Percentiles rank a stretch among this genome's conserved stretches.
Evolutionary conservation across 192 early-diverging fungal genomes (phyloP).

Genomic region (Podila epigama): DNA sequence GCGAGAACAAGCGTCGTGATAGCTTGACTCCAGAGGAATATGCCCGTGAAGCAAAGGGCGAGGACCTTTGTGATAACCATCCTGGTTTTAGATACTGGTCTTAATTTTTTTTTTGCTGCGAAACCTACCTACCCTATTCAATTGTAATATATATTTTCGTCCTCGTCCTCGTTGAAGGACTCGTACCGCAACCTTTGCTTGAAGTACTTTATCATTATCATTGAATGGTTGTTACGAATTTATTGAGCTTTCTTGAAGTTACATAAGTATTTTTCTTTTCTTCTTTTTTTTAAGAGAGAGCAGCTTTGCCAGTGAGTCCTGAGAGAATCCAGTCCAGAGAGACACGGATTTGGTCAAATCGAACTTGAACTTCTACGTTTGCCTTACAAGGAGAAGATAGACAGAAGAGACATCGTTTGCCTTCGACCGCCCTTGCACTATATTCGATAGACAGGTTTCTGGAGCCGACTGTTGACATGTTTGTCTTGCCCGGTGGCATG

Average conservation of each 20-base stretch:
- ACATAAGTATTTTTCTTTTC: too few species aligned
- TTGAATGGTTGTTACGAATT: too few species aligned
- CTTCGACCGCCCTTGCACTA: conserved; percentile 12
- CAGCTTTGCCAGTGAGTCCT: too few species aligned
- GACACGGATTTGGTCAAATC: conserved; percentile 21
- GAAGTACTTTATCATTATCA: too few species aligned
- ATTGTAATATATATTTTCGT: too few species aligned
- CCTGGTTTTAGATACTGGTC: conserved; percentile 44
- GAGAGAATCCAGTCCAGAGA: conserved; percentile 46
- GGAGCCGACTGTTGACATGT: conserved; percentile 31
- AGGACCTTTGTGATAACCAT: conserved; percentile 57
- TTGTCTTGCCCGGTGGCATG: too few species aligned
- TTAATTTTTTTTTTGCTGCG: too few species aligned
- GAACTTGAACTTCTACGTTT: conserved; percentile 33
- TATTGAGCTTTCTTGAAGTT: too few species aligned
- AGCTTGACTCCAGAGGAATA: conserved; percentile 59
- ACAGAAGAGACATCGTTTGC: conserved; percentile 37
- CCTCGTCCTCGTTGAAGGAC: too few species aligned
- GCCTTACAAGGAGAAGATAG: conserved; percentile 32
- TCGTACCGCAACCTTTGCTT: too few species aligned
- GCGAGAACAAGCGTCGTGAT: conserved; percentile 67
- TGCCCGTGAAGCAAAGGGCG: conserved; percentile 42
- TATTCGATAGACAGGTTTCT: conserved; percentile 22
- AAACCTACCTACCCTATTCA: too few species aligned
- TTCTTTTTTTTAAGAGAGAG: too few species aligned